phyloP scores from a whole-genome alignment of 805 yeast species.

The Ogataea allantospora region DNA sequence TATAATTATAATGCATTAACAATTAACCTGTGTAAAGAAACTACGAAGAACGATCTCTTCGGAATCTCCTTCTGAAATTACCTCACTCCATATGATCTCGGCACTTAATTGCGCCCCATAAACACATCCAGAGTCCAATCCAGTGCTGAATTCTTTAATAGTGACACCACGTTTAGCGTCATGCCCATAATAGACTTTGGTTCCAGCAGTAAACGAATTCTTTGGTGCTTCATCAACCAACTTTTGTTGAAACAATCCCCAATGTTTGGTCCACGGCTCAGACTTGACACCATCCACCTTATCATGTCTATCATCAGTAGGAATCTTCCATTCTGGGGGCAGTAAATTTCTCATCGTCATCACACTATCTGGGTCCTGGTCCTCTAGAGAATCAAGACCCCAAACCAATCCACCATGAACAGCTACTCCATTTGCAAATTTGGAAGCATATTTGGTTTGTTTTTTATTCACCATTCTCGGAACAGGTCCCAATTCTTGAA shows the following conservation, averaged over 20 bases:
- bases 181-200: constrained; percentile 78
- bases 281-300: constrained; percentile 29
- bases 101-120: constrained; percentile 71
- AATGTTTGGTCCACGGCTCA: constrained; percentile 34
- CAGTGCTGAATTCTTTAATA: constrained; percentile 63
- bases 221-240: constrained; percentile 9
- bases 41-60: constrained; percentile 27
- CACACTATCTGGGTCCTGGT: constrained; percentile 61
- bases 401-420: constrained; percentile 85
- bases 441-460: constrained; percentile 22
- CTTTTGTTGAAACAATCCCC: constrained; percentile 29
- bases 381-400: constrained; percentile 48
- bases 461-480: constrained; percentile 40
- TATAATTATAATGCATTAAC: constrained; percentile 17
- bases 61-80: constrained; percentile 9
- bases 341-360: constrained; percentile 69
- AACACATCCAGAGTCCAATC: constrained; percentile 82
- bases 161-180: constrained; percentile 79
- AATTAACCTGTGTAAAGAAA: constrained; percentile 29
- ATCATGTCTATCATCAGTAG: constrained; percentile 46
- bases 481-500: constrained; percentile 59
- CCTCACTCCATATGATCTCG: constrained; percentile 45
- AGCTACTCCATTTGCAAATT: constrained; percentile 48
- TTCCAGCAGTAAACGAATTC: constrained; percentile 23
- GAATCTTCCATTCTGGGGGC: constrained; percentile 58